Evolutionary conservation across 495 filamentous ascomycete genomes (phyloP).

Genomic region (Aspergillus heteromorphus): DNA sequence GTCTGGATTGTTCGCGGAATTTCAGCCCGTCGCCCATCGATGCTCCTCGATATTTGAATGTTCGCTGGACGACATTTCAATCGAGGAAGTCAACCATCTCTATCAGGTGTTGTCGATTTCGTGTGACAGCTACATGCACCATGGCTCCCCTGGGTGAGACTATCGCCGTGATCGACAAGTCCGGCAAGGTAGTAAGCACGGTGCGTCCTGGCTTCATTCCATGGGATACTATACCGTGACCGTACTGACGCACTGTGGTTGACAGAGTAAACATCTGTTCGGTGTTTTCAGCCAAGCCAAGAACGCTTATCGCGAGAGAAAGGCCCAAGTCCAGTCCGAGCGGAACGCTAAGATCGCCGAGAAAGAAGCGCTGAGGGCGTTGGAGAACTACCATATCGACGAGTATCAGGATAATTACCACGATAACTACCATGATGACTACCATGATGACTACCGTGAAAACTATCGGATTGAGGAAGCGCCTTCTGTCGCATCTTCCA

Average conservation of each 20-base stretch:
- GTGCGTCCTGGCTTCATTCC: slow-evolving; percentile 47
- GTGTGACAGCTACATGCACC: neutral
- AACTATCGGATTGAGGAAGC: slow-evolving; percentile 54
- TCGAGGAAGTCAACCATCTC: neutral
- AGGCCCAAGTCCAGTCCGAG: slow-evolving; percentile 66
- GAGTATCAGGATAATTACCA: slow-evolving; percentile 42
- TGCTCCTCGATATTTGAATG: slow-evolving; percentile 11
- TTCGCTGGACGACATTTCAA: slow-evolving; percentile 1
- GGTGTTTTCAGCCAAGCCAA: slow-evolving; percentile 84
- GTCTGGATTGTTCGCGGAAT: neutral
- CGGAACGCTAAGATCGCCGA: slow-evolving; percentile 54
- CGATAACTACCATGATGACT: too few species aligned
- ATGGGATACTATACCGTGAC: neutral
- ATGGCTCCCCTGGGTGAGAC: slow-evolving; percentile 59
- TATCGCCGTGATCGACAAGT: slow-evolving; percentile 86
- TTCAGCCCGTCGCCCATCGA: slow-evolving; percentile 10
- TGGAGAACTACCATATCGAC: slow-evolving; percentile 46
- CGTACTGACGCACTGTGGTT: slow-evolving; percentile 20
- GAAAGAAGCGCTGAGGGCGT: slow-evolving; percentile 42
- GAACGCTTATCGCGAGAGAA: slow-evolving; percentile 76
- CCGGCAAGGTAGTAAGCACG: slow-evolving; percentile 86
- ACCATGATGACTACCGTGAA: too few species aligned
- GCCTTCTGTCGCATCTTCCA: slow-evolving; percentile 39
- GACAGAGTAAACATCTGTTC: slow-evolving; percentile 80
- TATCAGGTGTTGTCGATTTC: neutral